Evolutionary conservation across 495 filamentous ascomycete species (phyloP).

Genomic region (Tuber indicum): DNA sequence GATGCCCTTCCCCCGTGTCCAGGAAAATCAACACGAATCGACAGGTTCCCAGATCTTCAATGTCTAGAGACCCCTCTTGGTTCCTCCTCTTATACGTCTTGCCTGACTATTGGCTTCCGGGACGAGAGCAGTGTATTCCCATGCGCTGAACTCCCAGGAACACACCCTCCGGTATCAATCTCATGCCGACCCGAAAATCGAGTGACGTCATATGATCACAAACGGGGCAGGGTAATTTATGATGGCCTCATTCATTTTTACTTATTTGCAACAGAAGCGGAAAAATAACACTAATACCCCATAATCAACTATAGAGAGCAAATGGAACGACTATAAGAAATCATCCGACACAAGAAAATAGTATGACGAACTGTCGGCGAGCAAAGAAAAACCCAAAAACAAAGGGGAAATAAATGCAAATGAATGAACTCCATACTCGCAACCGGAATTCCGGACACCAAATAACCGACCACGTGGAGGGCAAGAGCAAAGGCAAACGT

Average conservation of each 20-base stretch:
- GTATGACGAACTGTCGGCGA: slow-evolving; percentile 1
- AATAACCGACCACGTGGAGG: background rate
- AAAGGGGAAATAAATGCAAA: slow-evolving; percentile 6
- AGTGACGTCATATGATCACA: slow-evolving; percentile 4
- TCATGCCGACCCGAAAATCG: background rate
- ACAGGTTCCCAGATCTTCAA: background rate
- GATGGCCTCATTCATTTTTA: background rate
- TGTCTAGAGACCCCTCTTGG: background rate
- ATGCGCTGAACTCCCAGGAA: background rate
- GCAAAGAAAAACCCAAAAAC: slow-evolving; percentile 9
- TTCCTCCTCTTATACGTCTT: background rate
- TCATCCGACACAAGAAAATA: slow-evolving; percentile 8
- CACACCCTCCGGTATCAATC: background rate
- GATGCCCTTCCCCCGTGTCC: background rate
- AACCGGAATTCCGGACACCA: slow-evolving; percentile 8
- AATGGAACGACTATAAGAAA: background rate
- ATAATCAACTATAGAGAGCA: background rate
- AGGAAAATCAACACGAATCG: background rate
- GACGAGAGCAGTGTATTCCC: background rate
- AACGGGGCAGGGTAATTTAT: background rate
- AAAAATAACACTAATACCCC: slow-evolving; percentile 2
- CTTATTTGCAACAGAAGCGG: background rate
- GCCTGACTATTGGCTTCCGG: background rate
- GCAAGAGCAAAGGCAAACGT: background rate
- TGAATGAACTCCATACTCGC: background rate